Conservation (phyloP, 169 alveolate species). For the Eimeria falciformis region DNA sequence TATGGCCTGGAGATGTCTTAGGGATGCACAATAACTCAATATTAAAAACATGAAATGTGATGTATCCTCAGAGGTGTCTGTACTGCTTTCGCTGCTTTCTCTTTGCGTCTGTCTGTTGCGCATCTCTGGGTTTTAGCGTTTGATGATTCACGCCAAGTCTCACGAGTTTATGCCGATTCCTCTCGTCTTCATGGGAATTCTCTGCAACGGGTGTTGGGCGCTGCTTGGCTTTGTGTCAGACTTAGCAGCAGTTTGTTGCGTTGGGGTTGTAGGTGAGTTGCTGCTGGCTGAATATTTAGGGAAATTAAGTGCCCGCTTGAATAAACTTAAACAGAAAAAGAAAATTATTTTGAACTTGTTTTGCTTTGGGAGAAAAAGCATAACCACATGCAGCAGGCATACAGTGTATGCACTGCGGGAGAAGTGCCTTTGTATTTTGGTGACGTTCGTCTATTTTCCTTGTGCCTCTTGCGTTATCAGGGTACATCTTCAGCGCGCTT, state of each 20-base stretch:
- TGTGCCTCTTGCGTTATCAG: not conserved
- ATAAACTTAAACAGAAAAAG: no score
- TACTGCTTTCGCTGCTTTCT: no score
- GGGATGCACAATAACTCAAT: no score
- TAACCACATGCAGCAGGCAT: no score
- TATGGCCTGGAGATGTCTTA: no score
- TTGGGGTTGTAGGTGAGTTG: constrained; percentile 13
- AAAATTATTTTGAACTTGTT: no score
- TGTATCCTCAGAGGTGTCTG: no score
- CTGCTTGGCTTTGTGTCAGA: not conserved
- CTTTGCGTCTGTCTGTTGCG: not conserved
- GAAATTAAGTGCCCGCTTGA: no score
- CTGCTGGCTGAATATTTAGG: no score
- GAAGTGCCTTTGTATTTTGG: not conserved
- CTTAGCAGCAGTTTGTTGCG: constrained; percentile 23
- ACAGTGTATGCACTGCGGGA: not conserved
- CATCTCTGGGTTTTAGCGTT: not conserved
- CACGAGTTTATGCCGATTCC: constrained; percentile 5
- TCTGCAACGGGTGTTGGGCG: constrained; percentile 31
- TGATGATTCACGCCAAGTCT: constrained; percentile 7
- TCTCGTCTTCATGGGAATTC: not conserved
- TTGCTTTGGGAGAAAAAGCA: no score
- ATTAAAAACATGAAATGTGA: no score
- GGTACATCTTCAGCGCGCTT: constrained; percentile 23
- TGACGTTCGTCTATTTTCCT: not conserved